These are phyloP conservation scores for Candida sp. DNA, from an alignment of 1,139 yeast genomes.

Conservation along the genomic window DNA sequence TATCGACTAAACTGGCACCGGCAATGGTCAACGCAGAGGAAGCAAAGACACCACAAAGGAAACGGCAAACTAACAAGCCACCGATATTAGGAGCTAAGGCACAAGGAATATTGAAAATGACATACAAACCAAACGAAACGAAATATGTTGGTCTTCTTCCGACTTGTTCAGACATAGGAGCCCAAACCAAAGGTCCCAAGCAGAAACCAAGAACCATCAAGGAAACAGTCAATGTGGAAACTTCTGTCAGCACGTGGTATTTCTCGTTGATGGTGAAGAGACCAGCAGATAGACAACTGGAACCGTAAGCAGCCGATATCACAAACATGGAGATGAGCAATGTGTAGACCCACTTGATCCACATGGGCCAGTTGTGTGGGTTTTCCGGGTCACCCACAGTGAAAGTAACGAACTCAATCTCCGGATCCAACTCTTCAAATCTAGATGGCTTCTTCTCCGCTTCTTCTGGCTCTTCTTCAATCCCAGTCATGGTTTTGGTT, in stretches of 20 bases:
- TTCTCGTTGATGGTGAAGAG: conserved; percentile 64
- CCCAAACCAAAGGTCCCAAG: conserved; percentile 90
- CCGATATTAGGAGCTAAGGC: conserved; percentile 88
- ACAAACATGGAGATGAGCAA: conserved; percentile 68
- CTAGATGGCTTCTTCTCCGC: conserved; percentile 15
- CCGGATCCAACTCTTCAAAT: conserved; percentile 52
- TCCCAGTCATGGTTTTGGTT: conserved; percentile 26
- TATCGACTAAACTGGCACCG: conserved; percentile 91
- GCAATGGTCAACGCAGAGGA: conserved; percentile 86
- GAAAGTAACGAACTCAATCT: conserved; percentile 83
- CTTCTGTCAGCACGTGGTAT: conserved; percentile 75
- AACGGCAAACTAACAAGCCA: conserved; percentile 78
- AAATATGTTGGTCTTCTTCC: conserved; percentile 89
- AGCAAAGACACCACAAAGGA: conserved; percentile 86
- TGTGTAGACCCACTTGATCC: conserved; percentile 70
- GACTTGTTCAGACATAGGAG: conserved; percentile 84
- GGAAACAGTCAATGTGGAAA: conserved; percentile 79
- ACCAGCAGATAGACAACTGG: conserved; percentile 90
- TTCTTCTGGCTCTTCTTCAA: conserved; percentile 13
- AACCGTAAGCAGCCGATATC: conserved; percentile 88
- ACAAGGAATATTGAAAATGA: conserved; percentile 85
- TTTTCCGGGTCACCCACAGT: conserved; percentile 78
- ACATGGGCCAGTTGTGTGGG: conserved; percentile 80
- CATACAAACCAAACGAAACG: conserved; percentile 73
- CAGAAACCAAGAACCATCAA: conserved; percentile 90